Evolutionary conservation across 768 basidiomycete species (phyloP).

Genomic region (Lenzites betulinus): DNA sequence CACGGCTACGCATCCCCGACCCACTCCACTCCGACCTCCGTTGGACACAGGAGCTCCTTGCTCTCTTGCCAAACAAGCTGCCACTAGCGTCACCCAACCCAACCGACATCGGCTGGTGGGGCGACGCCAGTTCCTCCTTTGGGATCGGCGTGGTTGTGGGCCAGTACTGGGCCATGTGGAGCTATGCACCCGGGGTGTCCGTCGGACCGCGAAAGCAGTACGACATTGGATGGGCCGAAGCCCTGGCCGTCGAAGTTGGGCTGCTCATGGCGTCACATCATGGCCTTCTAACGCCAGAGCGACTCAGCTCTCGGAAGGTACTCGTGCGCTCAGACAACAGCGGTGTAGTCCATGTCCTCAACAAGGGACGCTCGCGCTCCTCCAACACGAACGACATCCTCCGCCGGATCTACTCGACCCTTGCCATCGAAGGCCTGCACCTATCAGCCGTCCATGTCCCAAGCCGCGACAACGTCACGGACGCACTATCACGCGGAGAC

Average conservation of each 20-base stretch:
- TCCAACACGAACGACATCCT: constrained; percentile 33
- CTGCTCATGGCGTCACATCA: constrained; percentile 17
- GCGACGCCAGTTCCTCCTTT: constrained; percentile 39
- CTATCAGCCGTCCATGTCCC: constrained; percentile 26
- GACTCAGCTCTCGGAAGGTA: not conserved
- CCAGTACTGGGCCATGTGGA: constrained; percentile 34
- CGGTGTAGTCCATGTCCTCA: constrained; percentile 33
- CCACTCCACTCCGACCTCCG: constrained; percentile 26
- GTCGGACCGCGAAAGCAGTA: constrained; percentile 30
- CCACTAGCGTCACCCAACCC: constrained; percentile 20
- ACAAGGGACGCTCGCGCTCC: constrained; percentile 34
- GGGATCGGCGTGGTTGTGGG: constrained; percentile 38
- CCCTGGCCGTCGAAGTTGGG: constrained; percentile 40
- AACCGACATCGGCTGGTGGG: constrained; percentile 37
- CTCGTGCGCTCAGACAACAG: constrained; percentile 39
- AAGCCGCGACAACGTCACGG: constrained; percentile 31
- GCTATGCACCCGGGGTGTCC: constrained; percentile 29
- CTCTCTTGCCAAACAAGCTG: constrained; percentile 21
- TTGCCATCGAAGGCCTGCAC: constrained; percentile 17
- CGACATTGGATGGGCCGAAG: constrained; percentile 45
- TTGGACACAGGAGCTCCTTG: constrained; percentile 26
- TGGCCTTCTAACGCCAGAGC: not conserved
- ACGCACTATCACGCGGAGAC: constrained; percentile 36
- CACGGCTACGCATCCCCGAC: constrained; percentile 13
- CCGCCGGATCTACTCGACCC: constrained; percentile 27